These are phyloP conservation scores for Lepidium didymum DNA, from an alignment of 345 rosid species.

Conservation along the genomic window DNA sequence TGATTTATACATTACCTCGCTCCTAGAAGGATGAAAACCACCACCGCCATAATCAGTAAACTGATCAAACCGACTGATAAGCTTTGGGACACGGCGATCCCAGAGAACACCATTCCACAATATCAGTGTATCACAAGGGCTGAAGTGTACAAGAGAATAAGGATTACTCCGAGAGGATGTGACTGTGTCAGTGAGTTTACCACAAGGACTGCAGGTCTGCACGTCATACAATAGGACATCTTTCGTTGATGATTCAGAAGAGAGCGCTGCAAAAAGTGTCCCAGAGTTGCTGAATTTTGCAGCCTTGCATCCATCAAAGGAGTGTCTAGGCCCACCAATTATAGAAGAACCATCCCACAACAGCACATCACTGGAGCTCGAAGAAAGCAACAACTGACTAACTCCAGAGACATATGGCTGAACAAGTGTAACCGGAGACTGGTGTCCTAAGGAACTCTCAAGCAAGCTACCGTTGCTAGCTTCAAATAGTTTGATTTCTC, in stretches of 20 bases:
- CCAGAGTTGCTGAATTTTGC: slow-evolving; percentile 91
- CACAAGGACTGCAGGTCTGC: slow-evolving; percentile 44
- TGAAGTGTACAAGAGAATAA: slow-evolving; percentile 80
- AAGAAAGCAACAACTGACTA: slow-evolving; percentile 73
- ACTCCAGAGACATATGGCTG: slow-evolving; percentile 58
- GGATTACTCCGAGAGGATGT: slow-evolving; percentile 61
- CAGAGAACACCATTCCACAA: slow-evolving; percentile 93
- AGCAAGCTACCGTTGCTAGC: slow-evolving; percentile 56
- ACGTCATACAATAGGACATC: slow-evolving; percentile 88
- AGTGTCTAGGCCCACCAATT: slow-evolving; percentile 60
- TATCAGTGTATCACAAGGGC: slow-evolving; percentile 73
- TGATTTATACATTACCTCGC: slow-evolving; percentile 60
- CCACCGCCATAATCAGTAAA: slow-evolving; percentile 96
- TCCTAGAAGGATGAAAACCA: slow-evolving; percentile 96
- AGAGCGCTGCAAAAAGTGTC: slow-evolving; percentile 56
- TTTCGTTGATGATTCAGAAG: slow-evolving; percentile 47
- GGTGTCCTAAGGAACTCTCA: slow-evolving; percentile 75
- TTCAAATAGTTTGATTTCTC: slow-evolving; percentile 78
- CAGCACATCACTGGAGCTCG: slow-evolving; percentile 75
- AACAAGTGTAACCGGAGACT: slow-evolving; percentile 62
- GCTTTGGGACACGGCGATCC: slow-evolving; percentile 61
- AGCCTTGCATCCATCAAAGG: slow-evolving; percentile 80
- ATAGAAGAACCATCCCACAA: slow-evolving; percentile 82
- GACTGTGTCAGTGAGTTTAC: slow-evolving; percentile 55
- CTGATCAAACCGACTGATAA: slow-evolving; percentile 74